Evolutionary conservation across 768 basidiomycete genomes (phyloP).

Genomic region (Tephrocybe rancida): DNA sequence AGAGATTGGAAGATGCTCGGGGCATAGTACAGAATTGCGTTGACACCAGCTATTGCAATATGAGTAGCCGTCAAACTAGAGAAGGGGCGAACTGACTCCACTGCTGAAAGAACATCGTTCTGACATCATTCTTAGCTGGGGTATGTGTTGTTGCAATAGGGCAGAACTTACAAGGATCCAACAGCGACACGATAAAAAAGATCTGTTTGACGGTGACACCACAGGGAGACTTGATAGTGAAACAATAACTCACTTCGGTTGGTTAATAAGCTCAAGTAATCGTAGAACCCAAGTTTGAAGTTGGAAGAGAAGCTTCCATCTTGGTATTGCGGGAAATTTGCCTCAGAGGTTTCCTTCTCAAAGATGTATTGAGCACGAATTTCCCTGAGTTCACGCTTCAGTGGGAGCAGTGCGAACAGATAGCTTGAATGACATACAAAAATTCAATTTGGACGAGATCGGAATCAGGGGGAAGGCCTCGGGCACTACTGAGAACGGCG

Average conservation of each 20-base stretch:
- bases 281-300: conserved; percentile 62
- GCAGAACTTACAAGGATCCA: conserved; percentile 49
- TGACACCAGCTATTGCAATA: conserved; percentile 50
- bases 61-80: not conserved
- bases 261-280: conserved; percentile 63
- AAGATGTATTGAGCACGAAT: conserved; percentile 76
- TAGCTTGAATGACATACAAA: conserved; percentile 44
- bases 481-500: conserved; percentile 59
- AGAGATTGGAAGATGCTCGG: conserved; percentile 68
- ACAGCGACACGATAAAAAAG: conserved; percentile 65
- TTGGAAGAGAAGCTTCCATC: conserved; percentile 58
- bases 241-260: conserved; percentile 38
- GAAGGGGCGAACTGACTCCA: conserved; percentile 48
- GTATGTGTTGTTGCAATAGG: not conserved
- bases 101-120: conserved; percentile 82
- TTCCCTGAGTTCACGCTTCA: conserved; percentile 41
- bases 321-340: conserved; percentile 64
- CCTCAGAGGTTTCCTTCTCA: conserved; percentile 62
- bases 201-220: conserved; percentile 30
- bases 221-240: not conserved
- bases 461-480: conserved; percentile 53
- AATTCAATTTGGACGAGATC: conserved; percentile 76
- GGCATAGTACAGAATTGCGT: conserved; percentile 78
- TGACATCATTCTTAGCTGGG: conserved; percentile 20
- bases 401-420: not conserved